Evolutionary conservation across 441 rosid species (phyloP).

Genomic region (Populus hybrid): DNA sequence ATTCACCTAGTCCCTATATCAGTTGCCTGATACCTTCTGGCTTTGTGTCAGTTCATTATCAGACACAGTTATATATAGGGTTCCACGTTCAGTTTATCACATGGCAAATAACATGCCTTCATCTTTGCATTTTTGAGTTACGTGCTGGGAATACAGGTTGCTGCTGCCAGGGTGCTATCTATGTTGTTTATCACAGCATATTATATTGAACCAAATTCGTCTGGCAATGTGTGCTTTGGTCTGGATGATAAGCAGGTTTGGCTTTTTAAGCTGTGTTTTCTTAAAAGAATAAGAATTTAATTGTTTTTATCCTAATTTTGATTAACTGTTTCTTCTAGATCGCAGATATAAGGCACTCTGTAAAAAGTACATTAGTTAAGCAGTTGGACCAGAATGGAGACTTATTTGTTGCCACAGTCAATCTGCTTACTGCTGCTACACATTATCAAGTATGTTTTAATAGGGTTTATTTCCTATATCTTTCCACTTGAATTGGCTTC

Average conservation of each 20-base stretch:
- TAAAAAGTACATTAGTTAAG: slow-evolving; percentile 44
- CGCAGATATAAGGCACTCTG: slow-evolving; percentile 51
- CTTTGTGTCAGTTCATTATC: background rate
- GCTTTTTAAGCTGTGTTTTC: slow-evolving; percentile 18
- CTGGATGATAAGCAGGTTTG: slow-evolving; percentile 75
- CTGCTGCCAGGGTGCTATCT: slow-evolving; percentile 67
- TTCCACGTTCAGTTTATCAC: background rate
- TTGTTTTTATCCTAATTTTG: slow-evolving; percentile 22
- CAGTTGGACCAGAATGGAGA: slow-evolving; percentile 52
- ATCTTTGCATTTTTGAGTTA: background rate
- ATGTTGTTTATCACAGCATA: slow-evolving; percentile 53
- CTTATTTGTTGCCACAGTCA: slow-evolving; percentile 50
- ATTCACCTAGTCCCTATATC: background rate
- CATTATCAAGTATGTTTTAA: slow-evolving; percentile 62
- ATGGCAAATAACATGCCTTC: background rate
- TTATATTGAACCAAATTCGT: slow-evolving; percentile 43
- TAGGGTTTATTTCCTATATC: background rate
- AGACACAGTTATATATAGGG: no score
- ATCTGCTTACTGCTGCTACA: slow-evolving; percentile 73
- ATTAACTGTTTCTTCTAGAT: slow-evolving; percentile 44
- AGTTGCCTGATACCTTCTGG: background rate
- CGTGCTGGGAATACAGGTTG: slow-evolving; percentile 76
- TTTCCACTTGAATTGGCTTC: background rate
- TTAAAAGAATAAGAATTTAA: background rate
- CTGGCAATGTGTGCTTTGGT: slow-evolving; percentile 58